Percentiles rank a stretch among this genome's conserved stretches.
These are phyloP conservation scores for Limonium bicolor DNA, from an alignment of 148 eudicot species.

Conservation along the genomic window DNA sequence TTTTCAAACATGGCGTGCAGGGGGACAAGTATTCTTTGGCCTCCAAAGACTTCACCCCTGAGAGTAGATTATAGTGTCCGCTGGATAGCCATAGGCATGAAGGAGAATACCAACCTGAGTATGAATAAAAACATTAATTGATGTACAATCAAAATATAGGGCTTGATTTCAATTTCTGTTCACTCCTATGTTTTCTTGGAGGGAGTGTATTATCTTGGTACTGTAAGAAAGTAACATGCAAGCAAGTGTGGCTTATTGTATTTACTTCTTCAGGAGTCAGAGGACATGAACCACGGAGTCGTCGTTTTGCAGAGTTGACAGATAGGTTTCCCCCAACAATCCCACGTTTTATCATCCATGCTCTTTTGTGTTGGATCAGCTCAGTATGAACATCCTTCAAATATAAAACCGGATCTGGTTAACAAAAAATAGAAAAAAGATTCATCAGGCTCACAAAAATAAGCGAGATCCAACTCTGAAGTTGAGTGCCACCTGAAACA, in stretches of 20 bases:
- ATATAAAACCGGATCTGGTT: constrained; percentile 1
- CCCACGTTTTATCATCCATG: constrained; percentile 91
- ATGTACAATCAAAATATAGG: too few relatives aligned
- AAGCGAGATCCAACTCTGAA: background rate
- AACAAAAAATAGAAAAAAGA: background rate
- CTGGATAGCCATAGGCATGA: constrained; percentile 79
- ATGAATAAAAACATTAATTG: too few relatives aligned
- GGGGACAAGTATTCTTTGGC: constrained; percentile 65
- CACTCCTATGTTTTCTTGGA: too few relatives aligned
- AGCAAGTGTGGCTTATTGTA: too few relatives aligned
- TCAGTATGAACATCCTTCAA: constrained; percentile 89
- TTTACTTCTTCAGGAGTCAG: constrained; percentile 91
- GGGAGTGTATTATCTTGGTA: too few relatives aligned
- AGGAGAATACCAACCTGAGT: constrained; percentile 76
- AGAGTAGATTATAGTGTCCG: constrained; percentile 70
- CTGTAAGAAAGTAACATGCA: too few relatives aligned
- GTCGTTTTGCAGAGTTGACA: constrained; percentile 59
- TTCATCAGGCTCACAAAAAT: too few relatives aligned
- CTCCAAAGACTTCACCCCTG: constrained; percentile 98
- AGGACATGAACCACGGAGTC: constrained; percentile 70
- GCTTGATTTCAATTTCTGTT: too few relatives aligned
- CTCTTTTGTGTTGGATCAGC: constrained; percentile 82
- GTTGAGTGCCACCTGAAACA: constrained; percentile 53
- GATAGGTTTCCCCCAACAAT: constrained; percentile 72
- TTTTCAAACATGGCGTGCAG: constrained; percentile 93